Conservation (phyloP, 2,329 filamentous ascomycete species). For the Pseudogymnoascus sp. region DNA sequence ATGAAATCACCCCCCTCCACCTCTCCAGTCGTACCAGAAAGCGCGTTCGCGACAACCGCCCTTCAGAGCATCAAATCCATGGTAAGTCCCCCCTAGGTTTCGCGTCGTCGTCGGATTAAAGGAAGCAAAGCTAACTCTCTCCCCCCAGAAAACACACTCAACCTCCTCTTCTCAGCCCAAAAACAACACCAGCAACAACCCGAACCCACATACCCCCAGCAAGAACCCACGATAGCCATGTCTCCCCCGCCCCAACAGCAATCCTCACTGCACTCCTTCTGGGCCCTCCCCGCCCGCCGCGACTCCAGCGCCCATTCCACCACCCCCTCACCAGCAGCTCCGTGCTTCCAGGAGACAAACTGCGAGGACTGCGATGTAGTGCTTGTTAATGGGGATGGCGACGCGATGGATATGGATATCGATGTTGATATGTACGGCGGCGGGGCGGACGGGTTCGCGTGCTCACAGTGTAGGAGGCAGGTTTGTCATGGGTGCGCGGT, state of each 20-base stretch:
- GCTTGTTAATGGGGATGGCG: slow-evolving; percentile 20
- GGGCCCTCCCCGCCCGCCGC: slow-evolving; percentile 37
- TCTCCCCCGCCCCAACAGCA: slow-evolving; percentile 30
- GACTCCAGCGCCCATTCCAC: slow-evolving; percentile 21
- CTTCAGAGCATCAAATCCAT: slow-evolving; percentile 46
- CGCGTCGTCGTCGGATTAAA: not conserved
- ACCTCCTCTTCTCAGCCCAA: slow-evolving; percentile 49
- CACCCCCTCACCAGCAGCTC: slow-evolving; percentile 12
- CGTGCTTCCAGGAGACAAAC: slow-evolving; percentile 26
- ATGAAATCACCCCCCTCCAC: slow-evolving; percentile 31
- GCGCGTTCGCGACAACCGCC: slow-evolving; percentile 49
- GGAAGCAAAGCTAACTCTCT: slow-evolving; percentile 14
- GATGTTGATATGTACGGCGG: slow-evolving; percentile 32
- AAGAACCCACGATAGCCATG: slow-evolving; percentile 13
- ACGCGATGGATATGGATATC: slow-evolving; percentile 35
- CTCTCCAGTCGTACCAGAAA: slow-evolving; percentile 52
- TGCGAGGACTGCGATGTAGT: slow-evolving; percentile 47
- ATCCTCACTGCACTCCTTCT: slow-evolving; percentile 51
- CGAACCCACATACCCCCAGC: slow-evolving; percentile 15
- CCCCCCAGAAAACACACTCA: slow-evolving; percentile 46
- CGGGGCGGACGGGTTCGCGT: slow-evolving; percentile 29
- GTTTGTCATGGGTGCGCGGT: slow-evolving; percentile 53
- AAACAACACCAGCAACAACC: slow-evolving; percentile 23
- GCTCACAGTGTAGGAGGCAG: slow-evolving; percentile 43
- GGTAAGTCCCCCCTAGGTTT: slow-evolving; percentile 35